Conservation (phyloP, 208 protist genomes). For the Leishmania amazonensis region DNA sequence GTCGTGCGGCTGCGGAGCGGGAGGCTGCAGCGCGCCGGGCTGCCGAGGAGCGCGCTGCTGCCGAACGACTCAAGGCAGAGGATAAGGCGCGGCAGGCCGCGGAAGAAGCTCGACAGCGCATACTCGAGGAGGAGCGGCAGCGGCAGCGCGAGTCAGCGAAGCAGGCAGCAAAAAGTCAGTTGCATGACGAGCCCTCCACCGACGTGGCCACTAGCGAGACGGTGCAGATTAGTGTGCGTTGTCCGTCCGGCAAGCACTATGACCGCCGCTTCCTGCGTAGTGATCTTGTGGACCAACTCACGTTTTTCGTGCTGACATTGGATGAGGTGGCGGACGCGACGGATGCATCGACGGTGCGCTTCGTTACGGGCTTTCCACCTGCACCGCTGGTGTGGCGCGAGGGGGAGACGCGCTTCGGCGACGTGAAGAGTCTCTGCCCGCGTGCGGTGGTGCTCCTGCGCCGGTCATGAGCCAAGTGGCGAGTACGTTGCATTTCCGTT, state of each 20-base stretch:
- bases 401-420: slow-evolving; percentile 43
- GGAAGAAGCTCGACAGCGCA: slow-evolving; percentile 27
- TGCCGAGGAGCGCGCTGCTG: slow-evolving; percentile 26
- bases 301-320: slow-evolving; percentile 56
- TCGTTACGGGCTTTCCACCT: slow-evolving; percentile 76
- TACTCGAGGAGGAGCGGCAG: slow-evolving; percentile 11
- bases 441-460: slow-evolving; percentile 71
- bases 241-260: slow-evolving; percentile 45
- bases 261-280: slow-evolving; percentile 66
- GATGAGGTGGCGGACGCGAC: slow-evolving; percentile 48
- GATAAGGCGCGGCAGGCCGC: slow-evolving; percentile 27
- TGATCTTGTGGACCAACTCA: slow-evolving; percentile 55
- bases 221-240: slow-evolving; percentile 56
- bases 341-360: slow-evolving; percentile 42
- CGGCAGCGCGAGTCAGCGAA: slow-evolving; percentile 15
- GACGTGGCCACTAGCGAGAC: slow-evolving; percentile 31
- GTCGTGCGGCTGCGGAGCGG: slow-evolving; percentile 19
- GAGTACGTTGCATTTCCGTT: no score
- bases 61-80: slow-evolving; percentile 21
- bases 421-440: slow-evolving; percentile 58
- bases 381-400: slow-evolving; percentile 43
- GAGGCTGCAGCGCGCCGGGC: slow-evolving; percentile 31
- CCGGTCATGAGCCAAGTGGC: slow-evolving; percentile 15
- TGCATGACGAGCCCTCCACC: slow-evolving; percentile 50
- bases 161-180: slow-evolving; percentile 25